phyloP scores from a whole-genome alignment of 2,329 filamentous ascomycete genomes.

The Venturia aucupariae region DNA sequence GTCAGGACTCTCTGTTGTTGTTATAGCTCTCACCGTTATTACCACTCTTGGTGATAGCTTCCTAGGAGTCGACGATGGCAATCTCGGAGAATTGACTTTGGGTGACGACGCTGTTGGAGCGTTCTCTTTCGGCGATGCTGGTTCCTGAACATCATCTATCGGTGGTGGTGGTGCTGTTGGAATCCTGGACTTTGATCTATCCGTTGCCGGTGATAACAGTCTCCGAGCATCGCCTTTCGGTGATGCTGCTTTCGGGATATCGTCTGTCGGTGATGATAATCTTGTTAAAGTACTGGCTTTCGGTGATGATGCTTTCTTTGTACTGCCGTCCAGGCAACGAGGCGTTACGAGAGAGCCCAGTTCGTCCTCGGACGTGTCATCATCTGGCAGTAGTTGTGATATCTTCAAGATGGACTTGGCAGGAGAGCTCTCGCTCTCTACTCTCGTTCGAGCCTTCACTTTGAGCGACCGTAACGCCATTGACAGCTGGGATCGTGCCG shows the following conservation, averaged over 20 bases:
- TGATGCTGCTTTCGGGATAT: background rate
- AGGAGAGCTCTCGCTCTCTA: background rate
- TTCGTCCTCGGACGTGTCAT: background rate
- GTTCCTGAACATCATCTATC: background rate
- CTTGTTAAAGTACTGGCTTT: background rate
- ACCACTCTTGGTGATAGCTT: background rate
- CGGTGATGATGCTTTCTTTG: background rate
- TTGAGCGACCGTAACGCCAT: background rate
- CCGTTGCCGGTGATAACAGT: background rate
- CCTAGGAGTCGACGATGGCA: background rate
- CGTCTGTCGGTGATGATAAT: background rate
- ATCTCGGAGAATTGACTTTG: background rate
- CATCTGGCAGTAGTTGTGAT: background rate
- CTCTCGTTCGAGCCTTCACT: no score
- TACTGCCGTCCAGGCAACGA: background rate
- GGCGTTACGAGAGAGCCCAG: background rate
- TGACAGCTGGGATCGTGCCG: background rate
- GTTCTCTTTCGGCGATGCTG: no score
- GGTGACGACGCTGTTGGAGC: background rate
- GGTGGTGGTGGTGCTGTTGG: background rate
- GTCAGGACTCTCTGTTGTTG: background rate
- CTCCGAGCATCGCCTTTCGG: background rate
- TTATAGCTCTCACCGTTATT: background rate
- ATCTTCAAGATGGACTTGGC: background rate
- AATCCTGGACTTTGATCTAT: background rate